A percentile compares a stretch with the other conserved stretches of the same genome.
These are phyloP conservation scores for Geotrichum histeridarum DNA, from an alignment of 1,139 yeast genomes.

Conservation along the genomic window DNA sequence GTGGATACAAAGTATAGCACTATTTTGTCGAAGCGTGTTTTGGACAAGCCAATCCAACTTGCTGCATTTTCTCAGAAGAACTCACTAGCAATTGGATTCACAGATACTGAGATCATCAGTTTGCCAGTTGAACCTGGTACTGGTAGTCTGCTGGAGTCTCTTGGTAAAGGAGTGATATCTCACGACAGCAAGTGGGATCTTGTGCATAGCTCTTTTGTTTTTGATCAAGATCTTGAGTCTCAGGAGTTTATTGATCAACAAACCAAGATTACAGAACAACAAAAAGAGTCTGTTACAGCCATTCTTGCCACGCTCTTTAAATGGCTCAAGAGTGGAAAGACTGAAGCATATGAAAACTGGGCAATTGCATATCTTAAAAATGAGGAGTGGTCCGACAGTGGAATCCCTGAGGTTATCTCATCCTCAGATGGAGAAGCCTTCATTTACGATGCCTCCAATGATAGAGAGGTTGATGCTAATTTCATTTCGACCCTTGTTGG, in stretches of 20 bases:
- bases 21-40: slow-evolving; percentile 35
- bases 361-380: slow-evolving; percentile 31
- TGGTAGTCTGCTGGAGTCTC: slow-evolving; percentile 65
- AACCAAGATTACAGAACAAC: slow-evolving; percentile 1
- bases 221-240: slow-evolving; percentile 9
- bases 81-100: slow-evolving; percentile 23
- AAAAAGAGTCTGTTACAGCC: background rate
- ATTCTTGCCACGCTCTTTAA: slow-evolving; percentile 5
- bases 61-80: slow-evolving; percentile 23
- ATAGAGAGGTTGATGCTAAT: slow-evolving; percentile 57
- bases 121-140: slow-evolving; percentile 58
- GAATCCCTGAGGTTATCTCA: slow-evolving; percentile 15
- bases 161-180: slow-evolving; percentile 55
- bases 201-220: slow-evolving; percentile 10
- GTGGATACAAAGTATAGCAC: slow-evolving; percentile 44
- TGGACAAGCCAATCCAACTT: slow-evolving; percentile 25
- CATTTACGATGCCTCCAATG: slow-evolving; percentile 58
- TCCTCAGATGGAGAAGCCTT: slow-evolving; percentile 27
- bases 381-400: slow-evolving; percentile 28
- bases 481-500: slow-evolving; percentile 41
- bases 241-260: slow-evolving; percentile 9
- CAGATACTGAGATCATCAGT: slow-evolving; percentile 33
- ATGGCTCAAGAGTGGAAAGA: slow-evolving; percentile 20
- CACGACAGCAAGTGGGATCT: slow-evolving; percentile 16
- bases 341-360: slow-evolving; percentile 27